These are phyloP conservation scores for Lophium mytilinum DNA, from an alignment of 495 filamentous ascomycete species.

Conservation along the genomic window DNA sequence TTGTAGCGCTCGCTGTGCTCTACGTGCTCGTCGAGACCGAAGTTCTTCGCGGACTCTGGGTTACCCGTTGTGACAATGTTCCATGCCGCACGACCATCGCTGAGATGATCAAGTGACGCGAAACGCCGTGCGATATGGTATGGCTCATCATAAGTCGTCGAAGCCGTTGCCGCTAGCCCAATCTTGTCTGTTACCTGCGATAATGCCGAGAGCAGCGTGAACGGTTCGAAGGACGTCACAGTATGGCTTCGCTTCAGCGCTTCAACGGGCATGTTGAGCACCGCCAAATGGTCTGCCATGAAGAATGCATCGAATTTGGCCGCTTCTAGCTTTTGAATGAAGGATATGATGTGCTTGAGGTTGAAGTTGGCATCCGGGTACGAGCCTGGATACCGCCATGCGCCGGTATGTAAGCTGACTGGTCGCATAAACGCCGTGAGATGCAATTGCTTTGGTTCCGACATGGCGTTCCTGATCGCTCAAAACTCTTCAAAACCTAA, in stretches of 20 bases:
- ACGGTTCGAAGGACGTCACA: constrained; percentile 43
- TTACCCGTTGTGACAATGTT: constrained; percentile 8
- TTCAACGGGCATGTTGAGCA: constrained; percentile 51
- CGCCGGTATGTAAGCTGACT: constrained; percentile 48
- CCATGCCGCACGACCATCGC: constrained; percentile 5
- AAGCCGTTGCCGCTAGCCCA: constrained; percentile 3
- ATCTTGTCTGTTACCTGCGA: constrained; percentile 6
- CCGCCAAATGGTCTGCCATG: constrained; percentile 53
- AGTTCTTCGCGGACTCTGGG: constrained; percentile 5
- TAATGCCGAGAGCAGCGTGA: constrained; percentile 2
- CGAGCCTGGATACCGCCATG: constrained; percentile 49
- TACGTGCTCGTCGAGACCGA: constrained; percentile 5
- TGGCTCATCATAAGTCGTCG: constrained; percentile 4
- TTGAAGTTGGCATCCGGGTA: constrained; percentile 55
- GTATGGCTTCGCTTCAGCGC: constrained; percentile 51
- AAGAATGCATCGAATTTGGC: constrained; percentile 57
- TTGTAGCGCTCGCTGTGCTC: constrained; percentile 8
- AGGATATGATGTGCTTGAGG: constrained; percentile 44
- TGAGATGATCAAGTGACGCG: constrained; percentile 3
- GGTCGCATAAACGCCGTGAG: constrained; percentile 55
- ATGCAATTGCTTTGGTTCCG: constrained; percentile 38
- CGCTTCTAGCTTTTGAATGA: constrained; percentile 48
- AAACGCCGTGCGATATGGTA: constrained; percentile 8
- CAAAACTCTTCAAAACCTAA: too few relatives aligned
- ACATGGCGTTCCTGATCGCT: not conserved